These are phyloP conservation scores for Quambalaria eucalypti DNA, from an alignment of 1,284 basidiomycete species.

Conservation along the genomic window DNA sequence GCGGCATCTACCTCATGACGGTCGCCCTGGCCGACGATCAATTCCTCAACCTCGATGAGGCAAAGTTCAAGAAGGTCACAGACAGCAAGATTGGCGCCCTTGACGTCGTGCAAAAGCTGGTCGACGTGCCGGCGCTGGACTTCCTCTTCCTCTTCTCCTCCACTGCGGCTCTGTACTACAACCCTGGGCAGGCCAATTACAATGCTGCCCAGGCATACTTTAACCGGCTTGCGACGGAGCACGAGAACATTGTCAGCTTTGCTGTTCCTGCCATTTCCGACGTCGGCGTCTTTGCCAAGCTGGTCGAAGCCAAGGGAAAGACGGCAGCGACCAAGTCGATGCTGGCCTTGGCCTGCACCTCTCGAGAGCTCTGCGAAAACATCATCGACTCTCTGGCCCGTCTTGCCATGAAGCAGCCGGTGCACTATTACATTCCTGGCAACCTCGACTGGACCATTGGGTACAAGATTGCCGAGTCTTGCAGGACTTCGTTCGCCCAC, in stretches of 20 bases:
- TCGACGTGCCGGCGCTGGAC: conserved; percentile 10
- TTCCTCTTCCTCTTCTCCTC: conserved; percentile 16
- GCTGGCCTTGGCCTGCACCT: conserved; percentile 12
- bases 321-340: conserved; percentile 13
- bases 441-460: no score
- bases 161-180: conserved; percentile 14
- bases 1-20: conserved; percentile 15
- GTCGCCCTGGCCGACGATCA: conserved; percentile 14
- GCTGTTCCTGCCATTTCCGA: conserved; percentile 16
- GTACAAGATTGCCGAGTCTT: no score
- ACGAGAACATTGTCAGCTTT: conserved; percentile 11
- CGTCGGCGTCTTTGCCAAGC: conserved; percentile 14
- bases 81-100: conserved; percentile 13
- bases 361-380: conserved; percentile 13
- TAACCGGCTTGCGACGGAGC: conserved; percentile 13
- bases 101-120: conserved; percentile 7
- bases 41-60: conserved; percentile 13
- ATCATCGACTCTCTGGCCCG: conserved; percentile 9
- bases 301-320: conserved; percentile 6
- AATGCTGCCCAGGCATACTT: conserved; percentile 16
- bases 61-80: conserved; percentile 13
- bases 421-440: no score
- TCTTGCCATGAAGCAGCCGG: conserved; percentile 6
- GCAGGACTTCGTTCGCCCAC: no score
- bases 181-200: conserved; percentile 16